Percentiles rank a stretch among this genome's conserved stretches.
Evolutionary conservation across 495 filamentous ascomycete genomes (phyloP).

Genomic region (Aspergillus conjunctus): DNA sequence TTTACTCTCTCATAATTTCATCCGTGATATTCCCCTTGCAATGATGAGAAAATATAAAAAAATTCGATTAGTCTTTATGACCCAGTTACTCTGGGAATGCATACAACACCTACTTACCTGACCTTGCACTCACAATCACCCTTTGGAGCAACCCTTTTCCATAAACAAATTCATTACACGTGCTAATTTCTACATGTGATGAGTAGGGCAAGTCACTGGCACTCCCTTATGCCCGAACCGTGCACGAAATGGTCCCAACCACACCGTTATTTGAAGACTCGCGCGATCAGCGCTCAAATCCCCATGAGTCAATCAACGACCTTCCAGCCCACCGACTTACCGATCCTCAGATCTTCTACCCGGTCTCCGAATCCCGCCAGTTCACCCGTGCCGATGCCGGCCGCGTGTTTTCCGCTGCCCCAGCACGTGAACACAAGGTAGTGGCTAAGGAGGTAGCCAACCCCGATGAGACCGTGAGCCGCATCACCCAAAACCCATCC

Average conservation of each 20-base stretch:
- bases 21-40: slow-evolving; percentile 16
- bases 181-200: slow-evolving; percentile 22
- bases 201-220: slow-evolving; percentile 76
- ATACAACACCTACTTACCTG: slow-evolving; percentile 59
- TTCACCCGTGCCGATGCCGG: slow-evolving; percentile 92
- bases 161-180: background rate
- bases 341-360: slow-evolving; percentile 82
- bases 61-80: slow-evolving; percentile 99
- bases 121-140: slow-evolving; percentile 10
- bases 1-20: slow-evolving; percentile 12
- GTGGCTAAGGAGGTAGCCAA: slow-evolving; percentile 29
- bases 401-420: slow-evolving; percentile 69
- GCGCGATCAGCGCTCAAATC: slow-evolving; percentile 24
- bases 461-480: slow-evolving; percentile 32
- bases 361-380: slow-evolving; percentile 82
- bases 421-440: slow-evolving; percentile 33
- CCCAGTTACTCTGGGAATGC: slow-evolving; percentile 60
- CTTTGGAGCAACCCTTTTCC: background rate
- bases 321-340: slow-evolving; percentile 81
- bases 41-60: slow-evolving; percentile 72
- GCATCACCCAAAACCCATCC: slow-evolving; percentile 32
- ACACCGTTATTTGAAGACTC: slow-evolving; percentile 39
- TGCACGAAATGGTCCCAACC: slow-evolving; percentile 79
- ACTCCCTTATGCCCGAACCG: slow-evolving; percentile 69
- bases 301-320: slow-evolving; percentile 90